Evolutionary conservation across 306 rosid species (phyloP), one percentile per base, ranked within the genome.

Genomic region (Prunus fruticosa): DNA sequence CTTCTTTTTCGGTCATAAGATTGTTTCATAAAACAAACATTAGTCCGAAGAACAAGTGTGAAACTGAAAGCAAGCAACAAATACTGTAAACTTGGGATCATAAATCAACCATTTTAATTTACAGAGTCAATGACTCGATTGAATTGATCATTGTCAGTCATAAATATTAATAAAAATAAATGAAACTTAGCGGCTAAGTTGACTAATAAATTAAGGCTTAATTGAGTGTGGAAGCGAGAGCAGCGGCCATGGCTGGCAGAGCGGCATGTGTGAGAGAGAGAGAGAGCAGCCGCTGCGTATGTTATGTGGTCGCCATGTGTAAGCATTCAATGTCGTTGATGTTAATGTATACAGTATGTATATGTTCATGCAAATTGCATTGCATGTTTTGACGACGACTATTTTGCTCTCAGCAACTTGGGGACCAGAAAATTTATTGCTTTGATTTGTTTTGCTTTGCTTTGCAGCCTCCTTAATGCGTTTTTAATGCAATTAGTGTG

Each of bases 161-260:
- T 25, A 38, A 38, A 38, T 38, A 27, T 61, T 61, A 12, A 12
- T 60, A 22, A 60, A 38, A 60, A 23, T 28, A 23, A 22, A 60
- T 13, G 14, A 61, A 61, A 13, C 65, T 27, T 27, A 61, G 65
- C 20, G 8, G 30, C 16, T 0, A 16, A 19, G 69, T 64, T 64
- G 69, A 64, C 50, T 16, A 64, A 14, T 3, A 16, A 63, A 30
- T 60, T 25, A 60, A 5, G 2, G 46, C 13, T 32, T 27, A 16
- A 18, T 16, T 11, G 20, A 4, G 8, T 7, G 14, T 34, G n/a
- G 22, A 67, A 77, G 82, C 89, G 82, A 77, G 43, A 60, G 83
- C 92, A 75, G 69, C 74, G 95, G 88, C 75, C 76, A 74, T 79
- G 87, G 85, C 88, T 78, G 78, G 77, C 78, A 66, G 82, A 63